These are phyloP conservation scores for Cladobotryum protrusum DNA, from an alignment of 2,329 filamentous ascomycete species.

Conservation along the genomic window DNA sequence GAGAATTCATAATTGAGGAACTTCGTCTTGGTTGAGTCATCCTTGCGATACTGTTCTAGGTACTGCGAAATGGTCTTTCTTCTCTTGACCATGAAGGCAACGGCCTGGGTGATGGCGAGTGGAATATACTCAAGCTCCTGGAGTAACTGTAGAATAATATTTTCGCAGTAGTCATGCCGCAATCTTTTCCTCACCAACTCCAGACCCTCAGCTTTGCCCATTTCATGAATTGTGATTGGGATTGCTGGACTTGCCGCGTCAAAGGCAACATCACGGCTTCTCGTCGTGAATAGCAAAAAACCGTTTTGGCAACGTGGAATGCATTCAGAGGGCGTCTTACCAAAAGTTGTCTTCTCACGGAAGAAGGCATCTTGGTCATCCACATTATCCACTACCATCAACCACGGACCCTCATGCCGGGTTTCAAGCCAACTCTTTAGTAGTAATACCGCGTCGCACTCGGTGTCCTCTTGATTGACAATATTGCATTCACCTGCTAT, in stretches of 20 bases:
- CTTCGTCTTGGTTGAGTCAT: neutral
- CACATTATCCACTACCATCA: conserved; percentile 8
- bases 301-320: conserved; percentile 2
- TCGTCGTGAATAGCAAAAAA: conserved; percentile 4
- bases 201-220: too few relatives aligned
- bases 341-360: neutral
- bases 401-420: conserved; percentile 2
- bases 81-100: conserved; percentile 4
- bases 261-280: conserved; percentile 3
- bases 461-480: neutral
- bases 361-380: conserved; percentile 4
- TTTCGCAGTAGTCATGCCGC: neutral
- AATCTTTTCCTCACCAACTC: neutral
- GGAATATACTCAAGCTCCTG: conserved; percentile 4
- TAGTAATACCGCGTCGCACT: conserved; percentile 1
- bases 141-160: neutral
- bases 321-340: conserved; percentile 8
- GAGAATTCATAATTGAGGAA: conserved; percentile 7
- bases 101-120: conserved; percentile 6
- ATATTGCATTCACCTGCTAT: conserved; percentile 7
- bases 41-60: conserved; percentile 3
- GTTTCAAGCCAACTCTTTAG: conserved; percentile 8
- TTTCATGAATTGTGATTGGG: neutral
- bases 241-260: neutral
- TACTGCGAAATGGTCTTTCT: conserved; percentile 1